Percentiles rank a stretch among this genome's conserved stretches.
phyloP scores from a whole-genome alignment of 78 protist species.

The Dictyostelium purpureum region DNA sequence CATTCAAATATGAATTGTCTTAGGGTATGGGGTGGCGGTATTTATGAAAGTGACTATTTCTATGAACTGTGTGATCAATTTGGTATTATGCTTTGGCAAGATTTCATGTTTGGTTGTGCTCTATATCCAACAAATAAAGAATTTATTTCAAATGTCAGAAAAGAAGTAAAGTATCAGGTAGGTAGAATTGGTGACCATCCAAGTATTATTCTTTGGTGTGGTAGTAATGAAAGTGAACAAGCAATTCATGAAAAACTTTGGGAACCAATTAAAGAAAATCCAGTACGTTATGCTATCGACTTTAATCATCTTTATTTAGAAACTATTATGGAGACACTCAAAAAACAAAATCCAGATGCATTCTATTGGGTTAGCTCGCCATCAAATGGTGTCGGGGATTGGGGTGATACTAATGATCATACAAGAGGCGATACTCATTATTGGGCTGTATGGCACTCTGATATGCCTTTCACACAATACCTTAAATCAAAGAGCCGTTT shows the following conservation, averaged over 20 bases:
- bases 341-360: constrained; percentile 27
- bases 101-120: constrained; percentile 91
- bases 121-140: constrained; percentile 87
- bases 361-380: constrained; percentile 89
- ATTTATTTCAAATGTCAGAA: constrained; percentile 77
- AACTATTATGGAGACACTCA: constrained; percentile 51
- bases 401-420: constrained; percentile 66
- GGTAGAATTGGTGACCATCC: constrained; percentile 79
- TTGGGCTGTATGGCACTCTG: constrained; percentile 84
- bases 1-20: constrained; percentile 62
- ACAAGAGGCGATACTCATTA: constrained; percentile 73
- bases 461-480: constrained; percentile 44
- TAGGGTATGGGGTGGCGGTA: constrained; percentile 86
- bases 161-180: constrained; percentile 73
- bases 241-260: constrained; percentile 71
- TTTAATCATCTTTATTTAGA: constrained; percentile 79
- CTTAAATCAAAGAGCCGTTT: constrained; percentile 76
- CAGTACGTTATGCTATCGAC: constrained; percentile 68
- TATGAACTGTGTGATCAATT: constrained; percentile 66
- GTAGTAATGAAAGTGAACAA: constrained; percentile 93
- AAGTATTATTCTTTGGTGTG: constrained; percentile 86
- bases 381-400: constrained; percentile 79
- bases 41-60: constrained; percentile 72
- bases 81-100: constrained; percentile 94
- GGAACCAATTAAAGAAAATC: constrained; percentile 24